Evolutionary conservation across 2,329 filamentous ascomycete genomes (phyloP), one percentile per base, ranked within the genome.

Genomic region (Fusarium sp.): DNA sequence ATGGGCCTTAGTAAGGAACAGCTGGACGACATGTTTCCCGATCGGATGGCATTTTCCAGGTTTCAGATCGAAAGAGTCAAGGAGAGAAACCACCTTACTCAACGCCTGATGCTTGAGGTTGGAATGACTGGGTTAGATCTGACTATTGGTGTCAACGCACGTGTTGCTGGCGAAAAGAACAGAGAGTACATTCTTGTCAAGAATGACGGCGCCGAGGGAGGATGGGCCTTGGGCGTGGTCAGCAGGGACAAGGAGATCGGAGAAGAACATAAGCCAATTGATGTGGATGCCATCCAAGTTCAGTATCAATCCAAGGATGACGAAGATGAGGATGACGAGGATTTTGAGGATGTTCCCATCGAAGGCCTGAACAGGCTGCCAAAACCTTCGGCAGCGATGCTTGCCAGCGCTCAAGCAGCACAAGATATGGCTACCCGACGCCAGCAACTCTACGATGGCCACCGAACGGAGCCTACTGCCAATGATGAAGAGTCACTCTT

Each of bases 1-100:
- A 98, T 99, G 96, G 97, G 97, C 0, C 90, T 98, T 78, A 97
- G 94, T 66, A 98, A 98, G 82, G 96, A 99, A 74, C 97, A 99
- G 83, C 85, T 99, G 15, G 95, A 98, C 76, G 90, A 88, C 54
- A 99, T 99, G 97, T 99, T 99, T 81, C 96, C 97, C 0, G 93
- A 99, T 81, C 91, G 97, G 30, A 98, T 99, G 95, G 97, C 93
- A 1, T 99, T 99, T 80, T 98, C 95, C 1, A 93, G 89, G 70
- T 99, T 99, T 79, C 97, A 99, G 82, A 98, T 99, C 67, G 97
- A 98, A 80, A 88, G 97, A 67, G 97, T 98, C 12, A 91, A 89
- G 75, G 96, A 99, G 84, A 89, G 97, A 59, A 99, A 99, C 79
- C 94, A 98, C 72, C 88, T 99, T 33, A 99, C 97, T 0, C 97